Conservation (phyloP, 2,329 filamentous ascomycete genomes). For the Trichoderma oligosporum region DNA sequence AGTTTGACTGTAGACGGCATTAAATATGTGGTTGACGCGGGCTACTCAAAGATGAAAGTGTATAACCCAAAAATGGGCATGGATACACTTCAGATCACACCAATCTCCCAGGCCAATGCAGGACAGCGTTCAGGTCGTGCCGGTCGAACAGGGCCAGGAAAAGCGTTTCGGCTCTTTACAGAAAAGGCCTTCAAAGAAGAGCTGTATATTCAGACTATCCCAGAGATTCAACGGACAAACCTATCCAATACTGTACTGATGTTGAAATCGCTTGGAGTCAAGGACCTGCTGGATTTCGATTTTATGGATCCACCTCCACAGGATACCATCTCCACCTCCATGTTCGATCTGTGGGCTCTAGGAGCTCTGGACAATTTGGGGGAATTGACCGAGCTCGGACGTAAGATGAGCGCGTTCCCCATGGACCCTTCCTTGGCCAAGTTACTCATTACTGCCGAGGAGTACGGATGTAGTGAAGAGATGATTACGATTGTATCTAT, state of each 20-base stretch:
- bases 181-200: conserved; percentile 95
- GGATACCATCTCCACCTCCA: conserved; percentile 93
- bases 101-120: conserved; percentile 94
- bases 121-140: conserved; percentile 91
- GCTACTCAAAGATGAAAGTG: conserved; percentile 96
- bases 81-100: conserved; percentile 97
- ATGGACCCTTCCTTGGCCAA: conserved; percentile 98
- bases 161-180: conserved; percentile 90
- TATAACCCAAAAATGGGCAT: conserved; percentile 99
- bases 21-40: conserved; percentile 97
- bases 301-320: conserved; percentile 99
- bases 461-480: conserved; percentile 92
- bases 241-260: conserved; percentile 91
- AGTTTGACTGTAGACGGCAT: conserved; percentile 98
- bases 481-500: conserved; percentile 98
- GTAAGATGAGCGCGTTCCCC: conserved; percentile 93
- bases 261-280: conserved; percentile 90
- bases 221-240: conserved; percentile 95
- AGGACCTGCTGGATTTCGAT: conserved; percentile 91
- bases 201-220: conserved; percentile 93
- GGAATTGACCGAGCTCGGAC: conserved; percentile 80
- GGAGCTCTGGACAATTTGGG: conserved; percentile 92
- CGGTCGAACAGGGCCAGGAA: conserved; percentile 89
- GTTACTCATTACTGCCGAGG: conserved; percentile 83
- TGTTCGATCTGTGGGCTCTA: conserved; percentile 96